Evolutionary conservation across 441 rosid genomes (phyloP).

Genomic region (Biscutella auriculata): DNA sequence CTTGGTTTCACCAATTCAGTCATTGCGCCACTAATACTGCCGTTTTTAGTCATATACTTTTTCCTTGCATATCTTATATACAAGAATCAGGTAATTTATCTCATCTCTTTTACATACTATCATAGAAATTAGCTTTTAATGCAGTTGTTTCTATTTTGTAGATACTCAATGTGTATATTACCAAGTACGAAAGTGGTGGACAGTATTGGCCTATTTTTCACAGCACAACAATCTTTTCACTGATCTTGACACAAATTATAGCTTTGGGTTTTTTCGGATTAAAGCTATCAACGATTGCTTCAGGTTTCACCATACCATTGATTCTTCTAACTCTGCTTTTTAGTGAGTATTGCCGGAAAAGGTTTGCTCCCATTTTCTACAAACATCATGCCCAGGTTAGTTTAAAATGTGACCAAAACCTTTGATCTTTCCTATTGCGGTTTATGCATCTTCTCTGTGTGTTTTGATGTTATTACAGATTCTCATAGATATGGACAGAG

Average conservation of each 20-base stretch:
- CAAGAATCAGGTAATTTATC: slow-evolving; percentile 89
- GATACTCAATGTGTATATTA: slow-evolving; percentile 83
- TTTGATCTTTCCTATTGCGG: neutral
- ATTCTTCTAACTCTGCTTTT: slow-evolving; percentile 68
- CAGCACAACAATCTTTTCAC: slow-evolving; percentile 73
- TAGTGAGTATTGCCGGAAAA: slow-evolving; percentile 72
- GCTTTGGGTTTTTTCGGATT: slow-evolving; percentile 82
- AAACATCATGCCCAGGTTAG: slow-evolving; percentile 58
- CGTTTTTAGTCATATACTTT: slow-evolving; percentile 68
- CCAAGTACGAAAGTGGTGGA: slow-evolving; percentile 77
- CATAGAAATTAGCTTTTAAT: too few species aligned
- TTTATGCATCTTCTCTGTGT: neutral
- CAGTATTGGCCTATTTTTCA: slow-evolving; percentile 81
- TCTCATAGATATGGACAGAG: slow-evolving; percentile 79
- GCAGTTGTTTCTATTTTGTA: slow-evolving; percentile 23
- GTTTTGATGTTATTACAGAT: slow-evolving; percentile 36
- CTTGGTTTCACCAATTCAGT: slow-evolving; percentile 79
- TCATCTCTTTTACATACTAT: neutral
- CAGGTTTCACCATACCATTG: slow-evolving; percentile 71
- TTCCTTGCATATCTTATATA: slow-evolving; percentile 64
- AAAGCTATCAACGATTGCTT: slow-evolving; percentile 64
- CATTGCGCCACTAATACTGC: slow-evolving; percentile 80
- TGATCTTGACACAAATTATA: slow-evolving; percentile 73
- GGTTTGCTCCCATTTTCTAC: slow-evolving; percentile 58
- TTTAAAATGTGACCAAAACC: neutral